A percentile compares a stretch with the other conserved stretches of the same genome.
These are phyloP conservation scores for Mycena galopus DNA, from an alignment of 768 basidiomycete genomes.

Conservation along the genomic window DNA sequence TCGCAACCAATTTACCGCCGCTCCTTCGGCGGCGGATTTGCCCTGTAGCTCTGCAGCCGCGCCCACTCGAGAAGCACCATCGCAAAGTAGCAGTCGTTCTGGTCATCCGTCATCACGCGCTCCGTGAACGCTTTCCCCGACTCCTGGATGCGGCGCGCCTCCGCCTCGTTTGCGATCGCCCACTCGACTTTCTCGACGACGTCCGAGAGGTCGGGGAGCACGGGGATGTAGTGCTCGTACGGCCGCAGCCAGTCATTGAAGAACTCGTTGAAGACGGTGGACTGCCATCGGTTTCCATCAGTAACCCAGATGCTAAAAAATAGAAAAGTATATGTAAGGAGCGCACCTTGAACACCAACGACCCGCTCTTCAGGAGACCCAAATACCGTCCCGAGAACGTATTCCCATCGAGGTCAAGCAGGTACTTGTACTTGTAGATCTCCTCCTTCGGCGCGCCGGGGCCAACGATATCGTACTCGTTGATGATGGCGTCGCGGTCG, in stretches of 20 bases:
- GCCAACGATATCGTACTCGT: slow-evolving; percentile 35
- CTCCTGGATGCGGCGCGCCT: slow-evolving; percentile 35
- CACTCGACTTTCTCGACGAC: slow-evolving; percentile 35
- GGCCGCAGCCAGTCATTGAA: slow-evolving; percentile 34
- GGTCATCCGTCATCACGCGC: slow-evolving; percentile 33
- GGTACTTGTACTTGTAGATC: slow-evolving; percentile 35
- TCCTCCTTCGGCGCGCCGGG: slow-evolving; percentile 35
- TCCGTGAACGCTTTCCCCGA: slow-evolving; percentile 33
- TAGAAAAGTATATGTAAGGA: not conserved
- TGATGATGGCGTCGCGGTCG: slow-evolving; percentile 32
- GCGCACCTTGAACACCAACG: slow-evolving; percentile 37
- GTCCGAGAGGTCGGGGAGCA: slow-evolving; percentile 34
- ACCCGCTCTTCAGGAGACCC: slow-evolving; percentile 32
- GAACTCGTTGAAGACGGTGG: slow-evolving; percentile 36
- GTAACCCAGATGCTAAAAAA: too few relatives aligned
- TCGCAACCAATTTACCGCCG: not conserved
- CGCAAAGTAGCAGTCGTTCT: slow-evolving; percentile 39
- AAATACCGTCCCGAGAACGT: slow-evolving; percentile 37
- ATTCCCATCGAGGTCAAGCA: slow-evolving; percentile 37
- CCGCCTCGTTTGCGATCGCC: slow-evolving; percentile 34
- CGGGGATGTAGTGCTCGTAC: slow-evolving; percentile 36
- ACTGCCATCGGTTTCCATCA: slow-evolving; percentile 14
- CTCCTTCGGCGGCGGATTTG: not conserved
- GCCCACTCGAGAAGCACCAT: slow-evolving; percentile 36
- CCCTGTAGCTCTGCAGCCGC: slow-evolving; percentile 25